phyloP scores from a whole-genome alignment of 2,329 filamentous ascomycete genomes.

The Hypoxylon sp. region DNA sequence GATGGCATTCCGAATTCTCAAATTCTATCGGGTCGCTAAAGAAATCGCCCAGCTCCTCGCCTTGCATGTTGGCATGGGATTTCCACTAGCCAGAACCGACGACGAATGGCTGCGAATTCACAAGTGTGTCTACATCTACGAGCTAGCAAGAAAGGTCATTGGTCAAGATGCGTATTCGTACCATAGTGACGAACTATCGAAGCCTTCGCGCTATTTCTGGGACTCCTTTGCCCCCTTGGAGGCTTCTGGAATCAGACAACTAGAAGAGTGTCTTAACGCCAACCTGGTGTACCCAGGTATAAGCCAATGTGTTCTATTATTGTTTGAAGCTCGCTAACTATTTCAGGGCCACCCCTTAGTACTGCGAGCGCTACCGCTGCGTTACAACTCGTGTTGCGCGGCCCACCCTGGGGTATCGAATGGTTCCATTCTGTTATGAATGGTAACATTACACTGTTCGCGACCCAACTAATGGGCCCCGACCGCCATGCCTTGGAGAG shows the following conservation, averaged over 20 bases:
- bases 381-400: no score
- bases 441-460: no score
- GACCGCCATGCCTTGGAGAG: no score
- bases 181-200: no score
- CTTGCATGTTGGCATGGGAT: not conserved
- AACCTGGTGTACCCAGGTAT: not conserved
- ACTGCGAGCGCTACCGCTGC: no score
- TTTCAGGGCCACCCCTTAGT: no score
- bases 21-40: not conserved
- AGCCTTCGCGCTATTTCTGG: slow-evolving; percentile 2
- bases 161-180: not conserved
- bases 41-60: not conserved
- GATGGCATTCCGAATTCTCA: not conserved
- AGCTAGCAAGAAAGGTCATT: slow-evolving; percentile 1
- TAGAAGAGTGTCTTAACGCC: not conserved
- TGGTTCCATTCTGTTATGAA: no score
- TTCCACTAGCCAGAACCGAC: not conserved
- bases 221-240: slow-evolving; percentile 4
- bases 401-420: no score
- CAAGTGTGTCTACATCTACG: slow-evolving; percentile 18
- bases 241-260: not conserved
- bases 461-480: not conserved
- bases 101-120: not conserved
- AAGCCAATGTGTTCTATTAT: not conserved
- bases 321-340: no score